Base-by-base conservation (phyloP, 768 basidiomycete genomes). In the Suillus spraguei region DNA sequence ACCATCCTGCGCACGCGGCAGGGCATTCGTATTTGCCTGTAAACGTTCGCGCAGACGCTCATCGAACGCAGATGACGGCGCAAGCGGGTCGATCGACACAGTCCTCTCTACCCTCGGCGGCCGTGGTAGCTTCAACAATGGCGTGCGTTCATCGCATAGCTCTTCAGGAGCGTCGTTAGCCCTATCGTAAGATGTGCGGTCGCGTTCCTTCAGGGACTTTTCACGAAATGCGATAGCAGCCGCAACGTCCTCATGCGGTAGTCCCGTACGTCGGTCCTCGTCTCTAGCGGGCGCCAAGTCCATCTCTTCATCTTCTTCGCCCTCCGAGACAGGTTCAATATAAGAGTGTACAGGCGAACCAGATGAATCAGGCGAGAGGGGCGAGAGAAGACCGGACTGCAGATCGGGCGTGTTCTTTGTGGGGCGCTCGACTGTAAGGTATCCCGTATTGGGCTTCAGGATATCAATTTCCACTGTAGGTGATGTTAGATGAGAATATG, bases 241-340 rank as follows among this genome's bases (percentile, higher is more conserved):
- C 44, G 90, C 87, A 39, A 94, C 89, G 63, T 91, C 87, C 8
- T 82, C 82, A 3, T 83, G 84, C 59, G 87, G 85, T 55, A 99
- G 78, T 35, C 95, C 90, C 1, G 90, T 90, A 44, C 91, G 87
- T 67, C 85, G 86, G 63, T 87, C 87, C 73, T 99, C 96, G 70
- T 99, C 92, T 60, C 76, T 83, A 5, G 94, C 91, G 20, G 91
- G 87, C 0, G 81, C 81, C 28, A 88, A 69, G 56, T 85, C 83
- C 71, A 85, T 83, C 33, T 82, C 88, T 68, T 95, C 91, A 63
- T 95, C 96, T 13, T 93, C 92, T 74, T 99, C 97, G 42, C 94
- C 97, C 74, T 99, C 97, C 0, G 95, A 97, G 13, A 95, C 79
- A 1, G 97, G 97, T 71, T 99, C 97, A 32, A 86, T 81, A 71